Conservation (phyloP, 345 rosid genomes). For the Theobroma cacao region DNA sequence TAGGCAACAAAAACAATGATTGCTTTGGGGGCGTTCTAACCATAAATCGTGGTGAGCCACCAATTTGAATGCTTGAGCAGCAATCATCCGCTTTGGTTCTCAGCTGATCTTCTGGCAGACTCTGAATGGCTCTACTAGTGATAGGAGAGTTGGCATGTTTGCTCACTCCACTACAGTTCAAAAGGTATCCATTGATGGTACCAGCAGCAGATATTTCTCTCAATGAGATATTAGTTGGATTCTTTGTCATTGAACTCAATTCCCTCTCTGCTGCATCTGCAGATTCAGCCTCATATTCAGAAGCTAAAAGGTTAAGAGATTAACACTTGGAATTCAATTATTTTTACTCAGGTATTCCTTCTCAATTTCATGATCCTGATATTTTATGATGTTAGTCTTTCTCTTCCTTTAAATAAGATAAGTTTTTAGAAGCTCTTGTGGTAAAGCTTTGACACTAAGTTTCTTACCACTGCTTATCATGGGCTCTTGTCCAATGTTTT, state of each 20-base stretch:
- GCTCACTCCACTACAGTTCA: slow-evolving; percentile 15
- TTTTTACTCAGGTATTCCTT: not conserved
- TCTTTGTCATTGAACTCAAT: not conserved
- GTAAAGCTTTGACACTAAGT: not conserved
- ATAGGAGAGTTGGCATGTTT: slow-evolving; percentile 8
- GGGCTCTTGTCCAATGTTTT: not conserved
- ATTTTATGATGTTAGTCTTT: slow-evolving; percentile 1
- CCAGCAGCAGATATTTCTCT: slow-evolving; percentile 14
- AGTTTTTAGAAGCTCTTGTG: not conserved
- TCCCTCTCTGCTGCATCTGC: not conserved
- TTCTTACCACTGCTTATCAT: not conserved
- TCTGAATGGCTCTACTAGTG: slow-evolving; percentile 7
- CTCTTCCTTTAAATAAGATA: not conserved
- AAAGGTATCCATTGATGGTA: slow-evolving; percentile 13
- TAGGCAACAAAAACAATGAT: not conserved
- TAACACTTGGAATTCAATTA: not conserved
- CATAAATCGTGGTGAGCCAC: slow-evolving; percentile 12
- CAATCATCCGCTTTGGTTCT: slow-evolving; percentile 3
- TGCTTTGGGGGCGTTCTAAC: slow-evolving; percentile 26
- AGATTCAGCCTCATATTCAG: not conserved
- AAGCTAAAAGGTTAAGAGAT: not conserved
- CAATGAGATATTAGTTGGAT: slow-evolving; percentile 2
- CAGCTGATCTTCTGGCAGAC: slow-evolving; percentile 11
- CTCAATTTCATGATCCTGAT: not conserved
- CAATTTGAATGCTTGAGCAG: not conserved